Base-by-base conservation (phyloP, 2,329 filamentous ascomycete genomes). In the Chaetomiaceae sp. region DNA sequence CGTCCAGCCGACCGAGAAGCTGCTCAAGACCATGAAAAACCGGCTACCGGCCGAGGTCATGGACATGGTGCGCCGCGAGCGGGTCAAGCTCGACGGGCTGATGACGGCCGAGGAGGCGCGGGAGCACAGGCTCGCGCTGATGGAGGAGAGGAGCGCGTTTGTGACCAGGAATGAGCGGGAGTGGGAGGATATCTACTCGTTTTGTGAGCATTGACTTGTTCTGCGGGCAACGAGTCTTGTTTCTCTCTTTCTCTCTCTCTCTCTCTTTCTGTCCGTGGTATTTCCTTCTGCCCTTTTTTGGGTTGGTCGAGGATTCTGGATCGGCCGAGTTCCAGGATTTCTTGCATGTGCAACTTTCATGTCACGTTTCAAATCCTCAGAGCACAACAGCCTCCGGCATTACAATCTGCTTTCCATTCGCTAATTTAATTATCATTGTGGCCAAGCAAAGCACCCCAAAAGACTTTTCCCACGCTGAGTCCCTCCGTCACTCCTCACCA, bases 101-200 rank as follows among this genome's bases (percentile, higher is more conserved):
- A 61, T 61, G 59, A 56, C 51, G 20, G 13, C 6, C 0, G 62
- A 73, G 9, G 66, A 71, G 50, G 71, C 72, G 1, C 65, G 67
- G 52, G 52, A 61, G 23, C 61, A 69, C 41, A 58, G 71, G 45
- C 34, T 66, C 9, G 47, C 66, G 52, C 50, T 74, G 34, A 74
- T 73, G 70, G 58, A 63, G 3, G 70, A 74, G 58, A 60, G 70
- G 19, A 62, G 53, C 14, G 21, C 3, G 3, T 64, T 55, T 43
- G 50, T 48, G n/a, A 3, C 37, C 14, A 23, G 42, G 16, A 38
- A 23, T 16, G 37, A 48, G 34, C 1, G 14, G 2, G 35, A 44
- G 19, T 58, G 54, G 54, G 1, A 2, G 13, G 3, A 21, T 6
- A 8, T 6, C 5, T 56, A 56, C 40, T 43, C 33, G 6, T 58